Evolutionary conservation across 805 yeast species (phyloP), one percentile per base, ranked within the genome.

Genomic region (Candida boidinii): DNA sequence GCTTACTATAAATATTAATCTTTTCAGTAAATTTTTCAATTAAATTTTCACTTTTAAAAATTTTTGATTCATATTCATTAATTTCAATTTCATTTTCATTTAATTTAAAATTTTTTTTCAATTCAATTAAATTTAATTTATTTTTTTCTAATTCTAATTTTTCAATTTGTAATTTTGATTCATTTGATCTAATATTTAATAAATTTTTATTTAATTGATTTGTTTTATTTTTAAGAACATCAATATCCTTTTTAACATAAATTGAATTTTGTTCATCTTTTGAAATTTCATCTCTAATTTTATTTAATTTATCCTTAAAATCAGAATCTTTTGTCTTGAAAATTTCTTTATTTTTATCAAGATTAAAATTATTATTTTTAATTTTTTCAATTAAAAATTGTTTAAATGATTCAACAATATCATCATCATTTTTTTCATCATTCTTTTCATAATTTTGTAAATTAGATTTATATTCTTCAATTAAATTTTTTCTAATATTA

Each of bases 1-100:
- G 79, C 43, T 68, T 66, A 43, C 72, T 78, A 4, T 71, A 65
- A 12, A 59, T 54, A 4, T 70, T 48, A 11, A 83, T 60, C 15
- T 72, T 66, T 13, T 63, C 63, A 35, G 70, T 68, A 12, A 76
- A 45, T 0, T 62, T 63, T 8, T 84, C 92, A 9, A 76, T 46
- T 16, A 66, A 64, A 14, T 48, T 43, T 40, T 72, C 77, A 4
- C 62, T 16, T 3, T 47, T 26, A 2, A 52, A 30, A 7, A 74
- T 53, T 22, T 56, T 46, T 9, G 48, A 43, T 28, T 70, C 68
- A 7, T 60, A 60, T 0, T 48, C 41, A 14, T 56, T 56, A 2
- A 76, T 62, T 11, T 64, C 41, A 3, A 34, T 35, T 7, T 53
- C 58, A 1, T 72, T 37, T 1, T 39, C 30, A 0, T 51, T 49